phyloP scores from a whole-genome alignment of 176 grass and related monocot genomes.

The Phoenix dactylifera region DNA sequence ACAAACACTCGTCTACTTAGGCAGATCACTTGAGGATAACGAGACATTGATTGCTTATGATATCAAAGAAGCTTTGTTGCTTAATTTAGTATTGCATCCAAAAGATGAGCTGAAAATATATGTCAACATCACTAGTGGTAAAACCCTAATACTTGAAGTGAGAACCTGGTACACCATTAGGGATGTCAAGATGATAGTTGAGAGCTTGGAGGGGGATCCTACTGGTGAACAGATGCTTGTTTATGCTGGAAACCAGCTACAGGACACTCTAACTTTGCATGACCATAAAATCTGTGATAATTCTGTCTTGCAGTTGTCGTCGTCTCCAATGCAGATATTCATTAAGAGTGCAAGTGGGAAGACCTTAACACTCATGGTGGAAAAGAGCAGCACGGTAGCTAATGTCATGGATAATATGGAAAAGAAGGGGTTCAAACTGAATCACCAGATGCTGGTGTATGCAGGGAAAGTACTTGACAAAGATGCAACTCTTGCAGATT shows the following conservation, averaged over 20 bases:
- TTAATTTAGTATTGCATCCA: conserved; percentile 13
- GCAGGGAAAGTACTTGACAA: background rate
- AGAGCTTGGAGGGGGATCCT: conserved; percentile 1
- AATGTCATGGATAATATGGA: conserved; percentile 10
- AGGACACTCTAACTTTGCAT: conserved; percentile 9
- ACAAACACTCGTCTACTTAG: conserved; percentile 7
- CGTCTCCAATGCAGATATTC: background rate
- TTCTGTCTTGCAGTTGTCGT: background rate
- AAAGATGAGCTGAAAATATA: conserved; percentile 1
- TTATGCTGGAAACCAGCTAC: conserved; percentile 1
- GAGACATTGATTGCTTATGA: conserved; percentile 11
- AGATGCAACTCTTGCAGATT: background rate
- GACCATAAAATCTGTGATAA: conserved; percentile 10
- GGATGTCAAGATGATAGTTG: conserved; percentile 21
- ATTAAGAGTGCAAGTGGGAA: conserved; percentile 1
- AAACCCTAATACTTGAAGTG: conserved; percentile 4
- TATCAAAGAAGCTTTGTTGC: conserved; percentile 10
- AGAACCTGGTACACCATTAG: conserved; percentile 19
- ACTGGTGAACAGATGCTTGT: conserved; percentile 1
- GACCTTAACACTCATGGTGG: background rate
- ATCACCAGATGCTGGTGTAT: background rate
- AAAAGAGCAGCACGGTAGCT: background rate
- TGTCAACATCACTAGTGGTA: background rate
- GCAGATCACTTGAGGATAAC: conserved; percentile 2
- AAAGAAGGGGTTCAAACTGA: background rate